Percentiles rank a stretch among this genome's conserved stretches.
phyloP scores from a whole-genome alignment of 2,329 filamentous ascomycete species.

The Periconia digitata region DNA sequence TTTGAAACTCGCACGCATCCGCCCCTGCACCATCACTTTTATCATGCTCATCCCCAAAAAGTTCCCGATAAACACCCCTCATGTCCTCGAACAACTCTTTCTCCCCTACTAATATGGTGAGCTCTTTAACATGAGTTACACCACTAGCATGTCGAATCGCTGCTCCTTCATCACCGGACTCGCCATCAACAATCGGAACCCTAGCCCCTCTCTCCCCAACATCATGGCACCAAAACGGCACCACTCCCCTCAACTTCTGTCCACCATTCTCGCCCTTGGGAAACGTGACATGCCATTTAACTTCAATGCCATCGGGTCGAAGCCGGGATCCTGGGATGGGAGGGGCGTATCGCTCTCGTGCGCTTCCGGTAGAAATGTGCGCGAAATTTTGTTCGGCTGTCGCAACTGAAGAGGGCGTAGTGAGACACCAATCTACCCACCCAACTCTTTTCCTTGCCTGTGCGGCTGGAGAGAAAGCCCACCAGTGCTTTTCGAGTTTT shows the following conservation, averaged over 20 bases:
- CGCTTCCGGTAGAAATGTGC: neutral
- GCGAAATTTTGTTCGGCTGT: constrained; percentile 13
- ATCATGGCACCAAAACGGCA: constrained; percentile 66
- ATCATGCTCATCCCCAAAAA: constrained; percentile 16
- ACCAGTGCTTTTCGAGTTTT: constrained; percentile 51
- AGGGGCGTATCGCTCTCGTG: constrained; percentile 43
- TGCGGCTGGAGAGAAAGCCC: constrained; percentile 57
- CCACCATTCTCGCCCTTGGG: constrained; percentile 44
- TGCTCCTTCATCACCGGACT: constrained; percentile 10
- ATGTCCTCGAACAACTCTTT: constrained; percentile 15
- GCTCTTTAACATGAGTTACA: constrained; percentile 47
- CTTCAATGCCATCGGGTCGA: constrained; percentile 56
- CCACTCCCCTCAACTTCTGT: constrained; percentile 46
- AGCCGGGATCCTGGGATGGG: constrained; percentile 57
- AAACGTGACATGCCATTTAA: constrained; percentile 63
- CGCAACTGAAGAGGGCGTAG: constrained; percentile 9
- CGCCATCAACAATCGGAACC: constrained; percentile 50
- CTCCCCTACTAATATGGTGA: constrained; percentile 30
- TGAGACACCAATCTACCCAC: constrained; percentile 62
- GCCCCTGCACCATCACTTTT: constrained; percentile 5
- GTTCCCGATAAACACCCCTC: constrained; percentile 9
- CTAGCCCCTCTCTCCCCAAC: constrained; percentile 58
- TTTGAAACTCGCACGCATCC: no score
- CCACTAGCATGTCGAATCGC: constrained; percentile 54
- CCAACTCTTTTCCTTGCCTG: constrained; percentile 22